Conservation (phyloP, 306 rosid genomes). For the Acacia melanoxylon region DNA sequence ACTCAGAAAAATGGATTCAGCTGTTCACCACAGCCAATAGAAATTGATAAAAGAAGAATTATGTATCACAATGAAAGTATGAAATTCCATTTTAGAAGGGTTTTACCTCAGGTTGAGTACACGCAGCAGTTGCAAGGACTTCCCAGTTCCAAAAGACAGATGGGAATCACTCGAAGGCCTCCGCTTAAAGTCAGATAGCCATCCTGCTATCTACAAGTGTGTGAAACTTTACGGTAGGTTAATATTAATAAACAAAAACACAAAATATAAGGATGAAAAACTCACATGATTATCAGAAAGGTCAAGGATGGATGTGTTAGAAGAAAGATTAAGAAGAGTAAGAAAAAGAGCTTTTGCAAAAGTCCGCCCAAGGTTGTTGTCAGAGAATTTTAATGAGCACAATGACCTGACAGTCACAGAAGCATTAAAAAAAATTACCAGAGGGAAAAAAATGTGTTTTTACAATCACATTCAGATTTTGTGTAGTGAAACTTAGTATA, state of each 20-base stretch:
- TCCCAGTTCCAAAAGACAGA: constrained; percentile 39
- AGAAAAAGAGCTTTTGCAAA: constrained; percentile 60
- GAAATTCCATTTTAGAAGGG: constrained; percentile 15
- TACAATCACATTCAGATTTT: background rate
- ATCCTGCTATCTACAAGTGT: constrained; percentile 74
- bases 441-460: constrained; percentile 11
- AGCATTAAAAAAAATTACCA: constrained; percentile 27
- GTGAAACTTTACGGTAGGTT: constrained; percentile 33
- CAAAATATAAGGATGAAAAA: constrained; percentile 34
- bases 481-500: background rate
- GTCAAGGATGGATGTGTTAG: constrained; percentile 73
- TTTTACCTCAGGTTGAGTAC: constrained; percentile 80
- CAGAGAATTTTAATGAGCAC: constrained; percentile 61
- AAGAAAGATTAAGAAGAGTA: constrained; percentile 67
- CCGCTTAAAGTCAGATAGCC: constrained; percentile 67
- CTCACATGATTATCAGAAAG: constrained; percentile 86
- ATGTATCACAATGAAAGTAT: constrained; percentile 24
- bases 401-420: constrained; percentile 64
- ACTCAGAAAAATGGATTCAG: constrained; percentile 6
- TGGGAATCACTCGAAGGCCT: constrained; percentile 38
- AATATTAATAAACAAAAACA: constrained; percentile 17
- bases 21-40: constrained; percentile 15
- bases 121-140: constrained; percentile 69
- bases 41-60: constrained; percentile 5
- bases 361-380: constrained; percentile 53